Conservation (phyloP, 2,329 filamentous ascomycete species). For the Ophiocordyceps polyrhachis-furcata region DNA sequence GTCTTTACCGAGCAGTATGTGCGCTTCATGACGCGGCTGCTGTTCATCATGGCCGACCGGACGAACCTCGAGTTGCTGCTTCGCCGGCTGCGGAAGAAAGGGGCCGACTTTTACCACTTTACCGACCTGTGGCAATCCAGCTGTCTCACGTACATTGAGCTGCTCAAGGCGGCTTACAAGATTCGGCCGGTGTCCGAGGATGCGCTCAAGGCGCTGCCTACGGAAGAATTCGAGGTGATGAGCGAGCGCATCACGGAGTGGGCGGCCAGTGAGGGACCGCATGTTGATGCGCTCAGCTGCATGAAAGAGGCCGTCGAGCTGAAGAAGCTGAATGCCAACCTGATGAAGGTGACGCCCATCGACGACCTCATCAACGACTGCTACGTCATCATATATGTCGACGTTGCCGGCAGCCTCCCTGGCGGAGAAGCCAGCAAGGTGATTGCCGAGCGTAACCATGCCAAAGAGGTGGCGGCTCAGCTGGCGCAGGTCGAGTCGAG, state of each 20-base stretch:
- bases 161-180: slow-evolving; percentile 30
- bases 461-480: slow-evolving; percentile 21
- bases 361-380: slow-evolving; percentile 90
- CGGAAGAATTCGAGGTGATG: slow-evolving; percentile 39
- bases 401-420: slow-evolving; percentile 42
- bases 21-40: slow-evolving; percentile 57
- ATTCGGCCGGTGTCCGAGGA: slow-evolving; percentile 30
- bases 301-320: slow-evolving; percentile 40
- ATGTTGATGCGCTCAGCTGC: slow-evolving; percentile 27
- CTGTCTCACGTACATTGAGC: slow-evolving; percentile 31
- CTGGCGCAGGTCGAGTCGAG: slow-evolving; percentile 5
- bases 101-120: slow-evolving; percentile 53
- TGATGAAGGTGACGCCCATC: slow-evolving; percentile 71
- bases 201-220: slow-evolving; percentile 31
- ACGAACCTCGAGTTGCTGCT: slow-evolving; percentile 59
- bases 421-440: slow-evolving; percentile 26
- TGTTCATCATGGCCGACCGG: slow-evolving; percentile 59
- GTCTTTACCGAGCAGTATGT: slow-evolving; percentile 82
- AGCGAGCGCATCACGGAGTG: slow-evolving; percentile 35
- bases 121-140: slow-evolving; percentile 39
- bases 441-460: slow-evolving; percentile 25
- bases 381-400: slow-evolving; percentile 59
- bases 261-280: slow-evolving; percentile 21
- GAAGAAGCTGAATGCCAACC: slow-evolving; percentile 60
- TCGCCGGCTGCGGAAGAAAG: slow-evolving; percentile 63